Percentiles rank a stretch among this genome's conserved stretches.
Conservation (phyloP, 202 grass and related monocot species). For the Eragrostis tef region DNA sequence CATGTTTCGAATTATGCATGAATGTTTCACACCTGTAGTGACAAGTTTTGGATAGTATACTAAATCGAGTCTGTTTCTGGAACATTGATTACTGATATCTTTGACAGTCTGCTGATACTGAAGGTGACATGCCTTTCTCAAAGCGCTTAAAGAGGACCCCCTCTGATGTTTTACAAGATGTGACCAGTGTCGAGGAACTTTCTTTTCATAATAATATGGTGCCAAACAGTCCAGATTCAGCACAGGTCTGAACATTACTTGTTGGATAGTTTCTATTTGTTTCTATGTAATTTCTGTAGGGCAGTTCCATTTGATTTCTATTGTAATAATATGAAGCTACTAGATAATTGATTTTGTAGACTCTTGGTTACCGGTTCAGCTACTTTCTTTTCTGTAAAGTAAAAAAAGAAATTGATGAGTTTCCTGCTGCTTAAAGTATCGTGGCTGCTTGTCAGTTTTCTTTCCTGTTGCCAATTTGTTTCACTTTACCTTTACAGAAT, state of each 20-base stretch:
- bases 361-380: slow-evolving; percentile 26
- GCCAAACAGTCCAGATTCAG: slow-evolving; percentile 74
- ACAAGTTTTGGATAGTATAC: slow-evolving; percentile 22
- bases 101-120: slow-evolving; percentile 64
- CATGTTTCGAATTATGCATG: background rate
- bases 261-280: slow-evolving; percentile 25
- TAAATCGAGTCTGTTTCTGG: slow-evolving; percentile 25
- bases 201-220: slow-evolving; percentile 66
- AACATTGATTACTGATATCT: slow-evolving; percentile 39
- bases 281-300: slow-evolving; percentile 16
- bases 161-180: slow-evolving; percentile 87
- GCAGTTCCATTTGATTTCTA: slow-evolving; percentile 7
- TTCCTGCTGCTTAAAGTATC: background rate
- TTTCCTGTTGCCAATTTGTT: slow-evolving; percentile 41
- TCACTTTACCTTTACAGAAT: slow-evolving; percentile 60
- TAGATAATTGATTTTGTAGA: slow-evolving; percentile 8
- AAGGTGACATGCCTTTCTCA: slow-evolving; percentile 68
- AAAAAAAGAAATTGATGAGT: slow-evolving; percentile 26
- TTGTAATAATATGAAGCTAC: background rate
- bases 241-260: slow-evolving; percentile 60
- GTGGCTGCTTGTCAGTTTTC: slow-evolving; percentile 19
- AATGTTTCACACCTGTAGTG: slow-evolving; percentile 30
- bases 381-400: background rate
- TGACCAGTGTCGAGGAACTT: slow-evolving; percentile 87
- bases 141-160: slow-evolving; percentile 76